Percentiles rank a stretch among this genome's conserved stretches.
phyloP scores from a whole-genome alignment of 371 early-diverging fungal genomes.

The Mortierella sp. region DNA sequence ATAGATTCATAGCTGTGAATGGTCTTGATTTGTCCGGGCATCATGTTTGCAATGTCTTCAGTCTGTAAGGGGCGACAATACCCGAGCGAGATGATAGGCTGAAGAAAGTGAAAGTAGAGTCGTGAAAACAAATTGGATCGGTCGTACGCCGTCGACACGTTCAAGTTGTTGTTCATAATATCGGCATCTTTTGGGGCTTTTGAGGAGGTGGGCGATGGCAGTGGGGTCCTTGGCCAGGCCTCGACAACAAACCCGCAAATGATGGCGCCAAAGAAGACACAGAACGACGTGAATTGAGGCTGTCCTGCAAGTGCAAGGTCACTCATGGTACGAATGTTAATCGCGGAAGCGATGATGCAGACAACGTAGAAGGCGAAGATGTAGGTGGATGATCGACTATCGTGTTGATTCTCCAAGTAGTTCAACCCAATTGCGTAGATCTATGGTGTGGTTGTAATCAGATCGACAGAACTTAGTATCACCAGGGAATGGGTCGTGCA shows the following conservation, averaged over 20 bases:
- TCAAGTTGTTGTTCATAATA: background rate
- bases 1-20: slow-evolving; percentile 7
- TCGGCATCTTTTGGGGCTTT: background rate
- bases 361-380: slow-evolving; percentile 20
- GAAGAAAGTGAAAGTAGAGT: slow-evolving; percentile 32
- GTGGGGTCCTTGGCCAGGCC: slow-evolving; percentile 33
- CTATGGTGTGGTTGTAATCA: slow-evolving; percentile 8
- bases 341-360: slow-evolving; percentile 20
- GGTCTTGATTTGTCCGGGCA: slow-evolving; percentile 22
- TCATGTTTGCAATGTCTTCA: slow-evolving; percentile 41
- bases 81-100: slow-evolving; percentile 21
- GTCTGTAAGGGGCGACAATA: slow-evolving; percentile 13
- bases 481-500: background rate
- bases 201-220: background rate
- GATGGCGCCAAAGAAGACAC: slow-evolving; percentile 28
- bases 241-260: slow-evolving; percentile 24
- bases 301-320: background rate
- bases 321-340: slow-evolving; percentile 30
- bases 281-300: slow-evolving; percentile 27
- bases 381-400: slow-evolving; percentile 20
- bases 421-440: slow-evolving; percentile 14
- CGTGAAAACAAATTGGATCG: slow-evolving; percentile 44
- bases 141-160: slow-evolving; percentile 30
- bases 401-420: slow-evolving; percentile 13
- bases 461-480: background rate